Conservation (phyloP, 2,329 filamentous ascomycete species). For the Phyllosticta capitalensis region DNA sequence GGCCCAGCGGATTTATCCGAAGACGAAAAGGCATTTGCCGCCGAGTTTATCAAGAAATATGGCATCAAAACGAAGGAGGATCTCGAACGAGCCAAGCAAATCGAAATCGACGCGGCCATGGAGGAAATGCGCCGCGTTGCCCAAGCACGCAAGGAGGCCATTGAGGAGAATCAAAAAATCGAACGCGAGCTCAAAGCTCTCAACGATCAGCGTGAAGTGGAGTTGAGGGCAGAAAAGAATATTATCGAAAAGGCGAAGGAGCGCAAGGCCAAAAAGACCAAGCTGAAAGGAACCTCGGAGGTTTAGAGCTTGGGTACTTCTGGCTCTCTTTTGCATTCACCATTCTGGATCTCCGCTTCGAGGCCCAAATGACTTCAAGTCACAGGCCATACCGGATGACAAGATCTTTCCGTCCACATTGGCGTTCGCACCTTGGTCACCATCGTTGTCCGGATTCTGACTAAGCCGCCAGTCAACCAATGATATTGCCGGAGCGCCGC, state of each 20-base stretch:
- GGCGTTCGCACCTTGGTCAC: no score
- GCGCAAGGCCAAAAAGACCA: conserved; percentile 22
- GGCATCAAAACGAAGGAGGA: conserved; percentile 26
- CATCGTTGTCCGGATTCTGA: no score
- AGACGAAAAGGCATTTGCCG: conserved; percentile 24
- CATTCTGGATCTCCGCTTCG: neutral
- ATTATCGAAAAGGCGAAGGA: conserved; percentile 27
- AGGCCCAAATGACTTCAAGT: neutral
- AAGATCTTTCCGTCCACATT: no score
- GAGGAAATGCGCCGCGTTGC: conserved; percentile 24
- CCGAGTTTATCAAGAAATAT: conserved; percentile 31
- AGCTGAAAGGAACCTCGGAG: conserved; percentile 8
- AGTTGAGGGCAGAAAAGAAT: conserved; percentile 35
- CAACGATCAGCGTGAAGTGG: conserved; percentile 35
- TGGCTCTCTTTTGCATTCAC: neutral
- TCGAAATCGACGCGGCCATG: conserved; percentile 20
- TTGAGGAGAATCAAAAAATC: conserved; percentile 33
- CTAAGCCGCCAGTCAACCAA: no score
- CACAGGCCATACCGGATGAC: no score
- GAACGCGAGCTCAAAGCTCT: conserved; percentile 34
- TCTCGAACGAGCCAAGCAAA: conserved; percentile 24
- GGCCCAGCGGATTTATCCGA: conserved; percentile 30
- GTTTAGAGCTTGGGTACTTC: neutral
- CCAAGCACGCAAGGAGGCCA: conserved; percentile 27
- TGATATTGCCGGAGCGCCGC: no score